Evolutionary conservation across 2,329 filamentous ascomycete genomes (phyloP).

Genomic region (Microdochium trichocladiopsis): DNA sequence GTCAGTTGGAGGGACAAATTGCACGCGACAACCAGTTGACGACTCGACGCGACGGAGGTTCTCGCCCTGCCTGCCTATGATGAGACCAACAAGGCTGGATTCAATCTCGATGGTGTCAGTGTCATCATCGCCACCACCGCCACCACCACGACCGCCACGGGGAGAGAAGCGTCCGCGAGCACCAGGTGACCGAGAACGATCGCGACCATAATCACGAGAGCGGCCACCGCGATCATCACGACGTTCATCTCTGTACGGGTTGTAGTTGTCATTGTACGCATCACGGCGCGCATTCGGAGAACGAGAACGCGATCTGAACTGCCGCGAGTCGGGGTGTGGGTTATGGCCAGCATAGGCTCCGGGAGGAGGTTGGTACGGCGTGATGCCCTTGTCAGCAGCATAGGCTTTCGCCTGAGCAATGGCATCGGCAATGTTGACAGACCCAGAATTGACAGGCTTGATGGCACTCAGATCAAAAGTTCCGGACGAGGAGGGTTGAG

Average conservation of each 20-base stretch:
- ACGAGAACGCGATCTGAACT: conserved; percentile 64
- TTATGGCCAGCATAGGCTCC: conserved; percentile 34
- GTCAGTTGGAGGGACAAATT: conserved; percentile 76
- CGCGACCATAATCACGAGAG: conserved; percentile 52
- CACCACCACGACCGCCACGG: conserved; percentile 34
- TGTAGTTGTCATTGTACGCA: conserved; percentile 67
- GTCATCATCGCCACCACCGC: conserved; percentile 52
- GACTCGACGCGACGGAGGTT: conserved; percentile 79
- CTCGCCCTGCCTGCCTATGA: conserved; percentile 86
- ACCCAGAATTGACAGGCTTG: conserved; percentile 72
- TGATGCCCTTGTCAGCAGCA: conserved; percentile 70
- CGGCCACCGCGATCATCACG: conserved; percentile 57
- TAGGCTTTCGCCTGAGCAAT: conserved; percentile 79
- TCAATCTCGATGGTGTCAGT: conserved; percentile 82
- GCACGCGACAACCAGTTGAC: conserved; percentile 76
- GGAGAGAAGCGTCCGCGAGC: conserved; percentile 25
- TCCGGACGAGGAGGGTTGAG: conserved; percentile 65
- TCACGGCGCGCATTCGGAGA: conserved; percentile 64
- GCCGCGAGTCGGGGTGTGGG: conserved; percentile 41
- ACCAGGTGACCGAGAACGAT: conserved; percentile 67
- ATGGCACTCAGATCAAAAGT: conserved; percentile 75
- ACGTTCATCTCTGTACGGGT: conserved; percentile 80
- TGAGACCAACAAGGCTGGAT: conserved; percentile 78
- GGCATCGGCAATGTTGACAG: conserved; percentile 76
- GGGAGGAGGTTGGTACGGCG: conserved; percentile 51